Percentiles rank a stretch among this genome's conserved stretches.
phyloP scores from a whole-genome alignment of 768 basidiomycete genomes.

The Lactarius deliciosus region DNA sequence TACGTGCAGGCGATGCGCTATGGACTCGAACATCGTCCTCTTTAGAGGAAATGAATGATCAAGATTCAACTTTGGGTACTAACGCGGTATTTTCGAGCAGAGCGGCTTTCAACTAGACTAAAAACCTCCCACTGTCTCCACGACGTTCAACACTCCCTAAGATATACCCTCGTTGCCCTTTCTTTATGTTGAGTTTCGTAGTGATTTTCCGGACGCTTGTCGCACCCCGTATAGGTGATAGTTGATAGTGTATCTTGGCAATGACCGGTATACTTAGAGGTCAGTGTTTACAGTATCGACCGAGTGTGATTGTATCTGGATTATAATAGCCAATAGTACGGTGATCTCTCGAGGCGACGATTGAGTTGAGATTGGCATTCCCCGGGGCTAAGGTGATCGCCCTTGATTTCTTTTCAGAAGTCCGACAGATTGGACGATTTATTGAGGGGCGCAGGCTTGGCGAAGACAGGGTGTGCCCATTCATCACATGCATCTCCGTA shows the following conservation, averaged over 20 bases:
- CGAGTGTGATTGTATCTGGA: no score
- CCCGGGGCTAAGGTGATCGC: no score
- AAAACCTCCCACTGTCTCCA: background rate
- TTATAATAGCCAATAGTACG: background rate
- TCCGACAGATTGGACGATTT: no score
- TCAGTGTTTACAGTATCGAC: no score
- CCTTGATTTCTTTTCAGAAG: no score
- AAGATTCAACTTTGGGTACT: background rate
- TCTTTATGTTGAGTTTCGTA: background rate
- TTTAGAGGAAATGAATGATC: constrained; percentile 2
- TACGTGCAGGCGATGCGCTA: constrained; percentile 25
- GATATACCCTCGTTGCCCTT: background rate
- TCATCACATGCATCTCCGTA: no score
- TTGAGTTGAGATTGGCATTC: background rate
- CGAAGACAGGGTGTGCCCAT: no score
- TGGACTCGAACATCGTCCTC: constrained; percentile 33
- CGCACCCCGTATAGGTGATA: background rate
- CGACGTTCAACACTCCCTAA: background rate
- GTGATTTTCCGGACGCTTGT: background rate
- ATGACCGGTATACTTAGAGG: no score
- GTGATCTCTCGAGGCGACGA: background rate
- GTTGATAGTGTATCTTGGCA: no score
- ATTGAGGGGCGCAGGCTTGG: no score
- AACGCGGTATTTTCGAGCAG: background rate
- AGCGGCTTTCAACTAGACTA: background rate